A percentile compares a stretch with the other conserved stretches of the same genome.
phyloP scores from a whole-genome alignment of 2,329 filamentous ascomycete species.

The Tetracladium maxilliforme region DNA sequence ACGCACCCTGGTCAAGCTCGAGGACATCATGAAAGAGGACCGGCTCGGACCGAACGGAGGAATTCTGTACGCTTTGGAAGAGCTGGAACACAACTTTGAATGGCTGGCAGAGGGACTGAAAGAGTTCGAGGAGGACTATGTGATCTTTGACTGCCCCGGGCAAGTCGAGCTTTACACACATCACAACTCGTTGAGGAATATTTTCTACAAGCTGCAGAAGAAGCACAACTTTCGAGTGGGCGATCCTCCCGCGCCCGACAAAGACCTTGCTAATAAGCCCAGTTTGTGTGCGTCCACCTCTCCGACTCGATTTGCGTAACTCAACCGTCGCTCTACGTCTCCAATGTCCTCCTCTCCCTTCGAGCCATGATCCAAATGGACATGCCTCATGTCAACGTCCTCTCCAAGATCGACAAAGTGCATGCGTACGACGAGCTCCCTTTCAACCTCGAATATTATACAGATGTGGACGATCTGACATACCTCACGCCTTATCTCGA shows the following conservation, averaged over 20 bases:
- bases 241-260: neutral
- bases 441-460: conserved; percentile 95
- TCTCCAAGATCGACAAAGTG: conserved; percentile 96
- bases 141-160: conserved; percentile 91
- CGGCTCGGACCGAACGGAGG: conserved; percentile 84
- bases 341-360: conserved; percentile 81
- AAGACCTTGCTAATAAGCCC: conserved; percentile 3
- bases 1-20: conserved; percentile 72
- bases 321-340: conserved; percentile 86
- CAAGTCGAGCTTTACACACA: conserved; percentile 97
- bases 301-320: conserved; percentile 91
- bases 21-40: conserved; percentile 90
- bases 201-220: conserved; percentile 84
- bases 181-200: conserved; percentile 79
- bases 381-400: conserved; percentile 85
- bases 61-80: conserved; percentile 84
- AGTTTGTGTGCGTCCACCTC: conserved; percentile 89
- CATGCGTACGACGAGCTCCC: conserved; percentile 71
- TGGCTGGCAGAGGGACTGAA: conserved; percentile 78
- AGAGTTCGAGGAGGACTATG: conserved; percentile 73
- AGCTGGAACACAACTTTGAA: conserved; percentile 85
- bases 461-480: conserved; percentile 84
- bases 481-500: conserved; percentile 73
- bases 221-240: too few relatives aligned
- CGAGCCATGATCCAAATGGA: conserved; percentile 98